Percentiles rank a stretch among this genome's conserved stretches.
Conservation (phyloP, 768 basidiomycete species). For the Mycena pura region DNA sequence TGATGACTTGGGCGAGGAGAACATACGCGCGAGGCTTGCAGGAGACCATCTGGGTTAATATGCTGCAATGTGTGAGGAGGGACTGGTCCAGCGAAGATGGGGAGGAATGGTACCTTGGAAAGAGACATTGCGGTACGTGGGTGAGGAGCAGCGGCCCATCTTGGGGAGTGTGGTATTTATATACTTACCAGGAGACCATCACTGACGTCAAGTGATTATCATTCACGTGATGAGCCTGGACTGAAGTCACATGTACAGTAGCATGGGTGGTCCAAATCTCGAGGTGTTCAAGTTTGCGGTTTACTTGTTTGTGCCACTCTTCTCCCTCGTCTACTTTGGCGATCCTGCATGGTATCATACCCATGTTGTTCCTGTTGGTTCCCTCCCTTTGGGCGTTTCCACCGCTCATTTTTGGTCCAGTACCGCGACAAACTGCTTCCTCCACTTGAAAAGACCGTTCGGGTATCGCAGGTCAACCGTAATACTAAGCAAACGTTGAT, state of each 20-base stretch:
- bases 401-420: constrained; percentile 40
- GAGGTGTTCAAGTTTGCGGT: constrained; percentile 91
- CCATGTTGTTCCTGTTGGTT: constrained; percentile 74
- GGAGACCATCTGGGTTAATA: constrained; percentile 70
- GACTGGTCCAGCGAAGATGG: neutral
- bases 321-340: constrained; percentile 83
- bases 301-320: constrained; percentile 85
- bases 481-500: neutral
- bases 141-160: constrained; percentile 3
- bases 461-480: constrained; percentile 41
- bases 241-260: neutral
- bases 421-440: constrained; percentile 80
- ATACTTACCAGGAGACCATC: neutral
- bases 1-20: neutral
- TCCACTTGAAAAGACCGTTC: constrained; percentile 58
- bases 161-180: constrained; percentile 2
- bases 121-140: constrained; percentile 56
- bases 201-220: no score
- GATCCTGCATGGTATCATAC: constrained; percentile 87
- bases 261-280: constrained; percentile 78
- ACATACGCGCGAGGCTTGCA: constrained; percentile 61
- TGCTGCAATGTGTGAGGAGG: constrained; percentile 49
- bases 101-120: constrained; percentile 52
- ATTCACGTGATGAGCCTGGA: no score
- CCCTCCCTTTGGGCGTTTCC: neutral